Evolutionary conservation across 2,329 filamentous ascomycete species (phyloP).

Genomic region (Xylaria hypoxylon): DNA sequence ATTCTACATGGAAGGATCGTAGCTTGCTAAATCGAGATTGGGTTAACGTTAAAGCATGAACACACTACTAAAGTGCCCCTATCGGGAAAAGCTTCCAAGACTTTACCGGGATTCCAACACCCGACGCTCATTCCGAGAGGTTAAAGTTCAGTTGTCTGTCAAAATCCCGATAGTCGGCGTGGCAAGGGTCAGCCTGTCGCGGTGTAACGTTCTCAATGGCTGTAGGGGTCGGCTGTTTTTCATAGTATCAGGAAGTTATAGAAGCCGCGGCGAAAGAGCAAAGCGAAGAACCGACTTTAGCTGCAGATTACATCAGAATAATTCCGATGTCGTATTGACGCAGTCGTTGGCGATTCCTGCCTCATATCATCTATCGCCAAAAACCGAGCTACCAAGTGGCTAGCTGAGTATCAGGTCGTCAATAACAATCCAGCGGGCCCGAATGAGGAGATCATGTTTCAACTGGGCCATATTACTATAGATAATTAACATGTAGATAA

Average conservation of each 20-base stretch:
- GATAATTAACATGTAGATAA: neutral
- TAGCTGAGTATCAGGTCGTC: neutral
- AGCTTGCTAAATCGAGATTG: conserved; percentile 1
- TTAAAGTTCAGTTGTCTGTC: conserved; percentile 18
- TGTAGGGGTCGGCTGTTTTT: neutral
- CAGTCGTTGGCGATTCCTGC: neutral
- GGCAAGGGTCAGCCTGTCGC: conserved; percentile 28
- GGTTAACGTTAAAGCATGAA: conserved; percentile 8
- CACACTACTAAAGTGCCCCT: neutral
- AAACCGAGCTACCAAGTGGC: neutral
- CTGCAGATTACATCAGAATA: neutral
- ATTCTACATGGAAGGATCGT: conserved; percentile 3
- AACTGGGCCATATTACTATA: neutral
- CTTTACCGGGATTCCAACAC: conserved; percentile 8
- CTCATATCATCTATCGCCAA: conserved; percentile 1
- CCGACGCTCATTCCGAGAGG: conserved; percentile 12
- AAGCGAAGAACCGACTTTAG: conserved; percentile 8
- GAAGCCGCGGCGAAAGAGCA: neutral
- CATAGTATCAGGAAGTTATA: neutral
- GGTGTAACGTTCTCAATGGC: conserved; percentile 1
- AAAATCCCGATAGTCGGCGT: conserved; percentile 15
- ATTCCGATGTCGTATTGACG: conserved; percentile 18
- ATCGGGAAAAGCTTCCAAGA: neutral
- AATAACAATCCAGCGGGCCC: neutral
- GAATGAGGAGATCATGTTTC: neutral